A percentile compares a stretch with the other conserved stretches of the same genome.
phyloP scores from a whole-genome alignment of 2,329 filamentous ascomycete genomes.

The Exophiala calicioides region DNA sequence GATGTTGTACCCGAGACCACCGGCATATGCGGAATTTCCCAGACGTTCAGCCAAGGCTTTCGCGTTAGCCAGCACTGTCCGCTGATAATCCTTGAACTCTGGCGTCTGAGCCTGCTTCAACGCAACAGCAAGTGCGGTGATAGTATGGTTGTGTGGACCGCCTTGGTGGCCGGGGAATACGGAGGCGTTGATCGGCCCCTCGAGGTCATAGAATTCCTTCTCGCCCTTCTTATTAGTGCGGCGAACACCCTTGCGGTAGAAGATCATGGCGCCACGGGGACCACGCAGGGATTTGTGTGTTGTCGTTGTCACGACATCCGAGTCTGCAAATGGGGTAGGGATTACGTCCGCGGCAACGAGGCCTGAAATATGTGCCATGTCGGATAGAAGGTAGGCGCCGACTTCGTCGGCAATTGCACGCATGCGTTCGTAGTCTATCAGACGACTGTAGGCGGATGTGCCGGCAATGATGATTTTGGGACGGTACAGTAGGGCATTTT shows the following conservation, averaged over 20 bases:
- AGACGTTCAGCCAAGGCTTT: slow-evolving; percentile 71
- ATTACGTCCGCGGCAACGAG: slow-evolving; percentile 89
- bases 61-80: slow-evolving; percentile 85
- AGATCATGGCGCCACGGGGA: slow-evolving; percentile 95
- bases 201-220: slow-evolving; percentile 85
- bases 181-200: slow-evolving; percentile 89
- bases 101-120: slow-evolving; percentile 87
- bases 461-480: slow-evolving; percentile 95
- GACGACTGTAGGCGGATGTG: slow-evolving; percentile 90
- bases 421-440: slow-evolving; percentile 94
- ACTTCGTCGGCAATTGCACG: slow-evolving; percentile 87
- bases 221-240: slow-evolving; percentile 84
- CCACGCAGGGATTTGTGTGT: slow-evolving; percentile 97
- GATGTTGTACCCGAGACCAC: slow-evolving; percentile 78
- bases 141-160: slow-evolving; percentile 98
- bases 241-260: slow-evolving; percentile 91
- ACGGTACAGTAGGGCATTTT: slow-evolving; percentile 82
- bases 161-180: slow-evolving; percentile 98
- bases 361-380: slow-evolving; percentile 97
- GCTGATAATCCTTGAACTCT: slow-evolving; percentile 91
- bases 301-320: slow-evolving; percentile 95
- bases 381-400: slow-evolving; percentile 87
- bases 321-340: slow-evolving; percentile 82
- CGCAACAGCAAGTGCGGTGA: slow-evolving; percentile 90
- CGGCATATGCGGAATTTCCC: slow-evolving; percentile 70